Evolutionary conservation across 2,329 filamentous ascomycete species (phyloP), one percentile per base, ranked within the genome.

Genomic region (Chaetomium globosum): DNA sequence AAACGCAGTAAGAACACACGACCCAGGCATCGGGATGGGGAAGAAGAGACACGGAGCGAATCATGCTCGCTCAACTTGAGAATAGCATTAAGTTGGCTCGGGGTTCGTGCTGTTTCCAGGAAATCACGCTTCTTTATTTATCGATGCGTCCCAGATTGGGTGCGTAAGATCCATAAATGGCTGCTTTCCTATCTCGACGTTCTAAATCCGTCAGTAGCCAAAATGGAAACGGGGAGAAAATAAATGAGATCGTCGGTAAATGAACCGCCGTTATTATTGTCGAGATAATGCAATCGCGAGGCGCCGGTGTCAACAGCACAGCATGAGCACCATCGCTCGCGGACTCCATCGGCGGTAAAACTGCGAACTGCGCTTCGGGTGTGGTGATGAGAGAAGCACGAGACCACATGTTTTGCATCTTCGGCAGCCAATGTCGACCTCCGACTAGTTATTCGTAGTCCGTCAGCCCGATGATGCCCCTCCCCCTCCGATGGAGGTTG

Each of bases 71-170:
- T 51, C 30, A 52, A 12, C 49, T 36, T 66, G 49, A 64, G 49
- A 49, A 70, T 66, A 64, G 68, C 70, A 71, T 71, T 70, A 67
- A 70, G 65, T 36, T 59, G 39, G 59, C 39, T n/a, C 39, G n/a
- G 39, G 39, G 39, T 43, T 19, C 39, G 16, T 43, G 16, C 13
- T 43, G 53, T 51, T 48, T 46, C 66, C 67, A 49, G 66, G 69
- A 61, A 63, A 64, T 65, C 63, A 52, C 12, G 30, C 13, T 63
- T 53, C 63, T 63, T 60, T 65, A 66, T 63, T 64, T 57, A 57
- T 67, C 58, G 58, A 59, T 64, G 33, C 63, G 28, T 55, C 60
- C 60, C 26, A 59, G 36, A 31, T 61, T 61, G 54, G 43, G 33
- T 64, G 52, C 23, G 59, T 49, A 26, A 53, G 56, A 56, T 60